These are phyloP conservation scores for Dalechampia spathulata DNA, from an alignment of 441 rosid species.

Conservation along the genomic window DNA sequence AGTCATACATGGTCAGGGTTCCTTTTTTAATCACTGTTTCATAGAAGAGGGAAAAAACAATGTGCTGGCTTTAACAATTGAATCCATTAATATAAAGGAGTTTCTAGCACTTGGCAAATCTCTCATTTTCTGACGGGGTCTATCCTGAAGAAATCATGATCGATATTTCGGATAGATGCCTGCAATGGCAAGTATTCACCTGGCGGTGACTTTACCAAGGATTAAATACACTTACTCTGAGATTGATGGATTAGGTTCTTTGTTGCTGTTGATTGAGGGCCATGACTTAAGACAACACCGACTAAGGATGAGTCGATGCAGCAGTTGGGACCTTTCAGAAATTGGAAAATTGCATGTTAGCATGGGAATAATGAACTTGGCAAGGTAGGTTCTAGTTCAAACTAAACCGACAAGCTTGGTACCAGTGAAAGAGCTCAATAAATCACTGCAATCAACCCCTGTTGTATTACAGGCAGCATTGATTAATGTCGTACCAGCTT, in stretches of 20 bases:
- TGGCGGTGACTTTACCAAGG: too few species aligned
- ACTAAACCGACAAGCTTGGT: too few species aligned
- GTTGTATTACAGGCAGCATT: constrained; percentile 41
- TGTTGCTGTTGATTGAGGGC: constrained; percentile 43
- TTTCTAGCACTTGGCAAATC: too few species aligned
- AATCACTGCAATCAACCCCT: constrained; percentile 48
- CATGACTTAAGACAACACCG: constrained; percentile 32
- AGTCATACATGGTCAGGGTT: constrained; percentile 32
- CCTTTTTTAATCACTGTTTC: constrained; percentile 36
- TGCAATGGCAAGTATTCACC: neutral
- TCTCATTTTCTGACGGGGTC: too few species aligned
- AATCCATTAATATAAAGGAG: too few species aligned
- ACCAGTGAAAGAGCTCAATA: constrained; percentile 56
- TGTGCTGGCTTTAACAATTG: too few species aligned
- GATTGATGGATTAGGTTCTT: constrained; percentile 55
- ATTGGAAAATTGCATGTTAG: too few species aligned
- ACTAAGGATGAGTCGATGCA: constrained; percentile 38
- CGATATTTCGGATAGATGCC: too few species aligned
- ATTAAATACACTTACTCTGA: constrained; percentile 46
- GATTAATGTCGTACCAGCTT: constrained; percentile 32
- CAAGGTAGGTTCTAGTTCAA: too few species aligned
- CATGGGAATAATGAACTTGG: too few species aligned
- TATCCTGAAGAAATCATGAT: too few species aligned
- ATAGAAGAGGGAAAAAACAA: too few species aligned
- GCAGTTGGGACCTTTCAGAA: constrained; percentile 43